A percentile compares a stretch with the other conserved stretches of the same genome.
phyloP scores from a whole-genome alignment of 306 rosid genomes.

The Cucurbita moschata region DNA sequence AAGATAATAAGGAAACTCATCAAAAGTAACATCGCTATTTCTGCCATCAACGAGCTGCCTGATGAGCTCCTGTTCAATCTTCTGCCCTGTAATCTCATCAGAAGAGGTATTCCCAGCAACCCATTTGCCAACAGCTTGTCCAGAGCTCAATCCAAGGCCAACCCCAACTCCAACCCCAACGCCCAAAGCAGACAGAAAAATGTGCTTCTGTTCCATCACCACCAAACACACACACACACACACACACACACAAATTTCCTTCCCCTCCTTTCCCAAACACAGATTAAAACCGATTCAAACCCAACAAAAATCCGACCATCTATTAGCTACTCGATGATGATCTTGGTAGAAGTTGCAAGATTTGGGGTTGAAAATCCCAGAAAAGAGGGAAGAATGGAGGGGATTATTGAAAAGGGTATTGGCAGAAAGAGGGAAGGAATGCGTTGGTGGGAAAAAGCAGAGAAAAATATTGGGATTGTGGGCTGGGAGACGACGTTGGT shows the following conservation, averaged over 20 bases:
- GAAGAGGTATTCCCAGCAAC: conserved; percentile 41
- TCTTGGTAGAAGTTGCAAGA: not conserved
- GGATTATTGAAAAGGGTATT: not conserved
- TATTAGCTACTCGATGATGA: not conserved
- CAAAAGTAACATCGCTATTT: conserved; percentile 38
- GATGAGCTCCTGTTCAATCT: conserved; percentile 56
- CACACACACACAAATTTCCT: not conserved
- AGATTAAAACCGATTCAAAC: not conserved
- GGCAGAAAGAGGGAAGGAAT: not conserved
- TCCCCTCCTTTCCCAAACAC: not conserved
- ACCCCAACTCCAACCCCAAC: conserved; percentile 95
- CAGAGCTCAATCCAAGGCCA: conserved; percentile 74
- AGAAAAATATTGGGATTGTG: not conserved
- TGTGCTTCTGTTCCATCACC: conserved; percentile 82
- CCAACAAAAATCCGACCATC: not conserved
- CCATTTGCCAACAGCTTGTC: conserved; percentile 69
- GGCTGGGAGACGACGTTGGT: not conserved
- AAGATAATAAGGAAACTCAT: conserved; percentile 71
- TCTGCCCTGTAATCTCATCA: conserved; percentile 51
- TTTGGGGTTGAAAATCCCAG: not conserved
- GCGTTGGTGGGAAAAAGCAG: not conserved
- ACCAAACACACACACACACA: not conserved
- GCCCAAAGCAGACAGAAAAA: conserved; percentile 82
- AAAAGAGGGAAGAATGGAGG: not conserved
- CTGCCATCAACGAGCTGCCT: conserved; percentile 50